Base-by-base conservation (phyloP, 257 asterid species). In the Henckelia pumila region DNA sequence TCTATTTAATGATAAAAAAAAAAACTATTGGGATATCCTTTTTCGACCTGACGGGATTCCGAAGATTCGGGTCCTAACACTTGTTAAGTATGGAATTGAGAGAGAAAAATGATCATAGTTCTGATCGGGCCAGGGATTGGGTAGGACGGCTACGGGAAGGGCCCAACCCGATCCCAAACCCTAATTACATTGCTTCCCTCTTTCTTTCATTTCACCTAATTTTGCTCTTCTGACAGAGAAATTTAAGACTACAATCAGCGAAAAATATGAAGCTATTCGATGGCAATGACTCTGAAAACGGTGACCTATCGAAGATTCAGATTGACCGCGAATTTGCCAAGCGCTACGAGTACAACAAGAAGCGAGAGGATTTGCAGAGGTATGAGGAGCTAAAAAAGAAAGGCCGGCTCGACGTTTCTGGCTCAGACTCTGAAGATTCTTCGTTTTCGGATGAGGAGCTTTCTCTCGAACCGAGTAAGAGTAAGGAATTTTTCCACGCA, bases 291-390 rank as follows among this genome's bases (percentile, higher is more conserved):
- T 60, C 76, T 22, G 37, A 77, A 7, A 79, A 56, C 26, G 86
- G 78, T 2, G 87, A 79, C 28, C 0, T 35, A 0, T 80, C 88
- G 70, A 81, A 86, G 77, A 81, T 92, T 8, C 80, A 88, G 66
- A 82, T 93, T 67, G 68, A 93, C 63, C 69, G 71, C 4, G 92
- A 88, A 24, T 93, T 73, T n/a, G 97, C 89, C 44, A 83, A 83
- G 20, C 86, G 96, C 22, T 84, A 73, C 61, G 92, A 88, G 68
- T 79, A 89, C 83, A 89, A 89, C 71, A 92, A 89, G 80, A 74
- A 79, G 81, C 89, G 98, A 7, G 98, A 87, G 71, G 97, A 84
- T n/a, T 71, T 89, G 77, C 93, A 86, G 58, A 78, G 77, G 56
- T 77, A 77, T 56, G 83, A 88, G 26, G 94, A 80, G 79, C 80